These are phyloP conservation scores for Acanthamoeba royreba DNA, from an alignment of 208 protist genomes.

Conservation along the genomic window DNA sequence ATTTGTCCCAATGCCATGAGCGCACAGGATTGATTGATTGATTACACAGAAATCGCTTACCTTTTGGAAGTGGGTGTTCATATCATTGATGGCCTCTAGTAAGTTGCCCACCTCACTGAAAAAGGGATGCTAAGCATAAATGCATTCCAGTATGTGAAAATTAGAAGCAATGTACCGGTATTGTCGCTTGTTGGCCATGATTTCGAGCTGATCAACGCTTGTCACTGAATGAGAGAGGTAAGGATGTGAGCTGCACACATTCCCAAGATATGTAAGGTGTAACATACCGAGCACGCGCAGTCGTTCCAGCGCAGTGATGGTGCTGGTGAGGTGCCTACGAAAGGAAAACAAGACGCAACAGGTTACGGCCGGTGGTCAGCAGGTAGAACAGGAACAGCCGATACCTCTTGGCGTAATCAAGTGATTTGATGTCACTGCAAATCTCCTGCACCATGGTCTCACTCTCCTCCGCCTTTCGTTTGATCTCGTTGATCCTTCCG, in stretches of 20 bases:
- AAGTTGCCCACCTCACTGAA: conserved; percentile 13
- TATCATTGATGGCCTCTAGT: conserved; percentile 39
- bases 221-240: not conserved
- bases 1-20: not conserved
- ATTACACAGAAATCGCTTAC: too few relatives aligned
- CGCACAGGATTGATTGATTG: too few relatives aligned
- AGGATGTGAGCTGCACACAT: too few relatives aligned
- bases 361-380: too few relatives aligned
- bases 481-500: conserved; percentile 87
- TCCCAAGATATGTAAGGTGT: not conserved
- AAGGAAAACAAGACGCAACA: too few relatives aligned
- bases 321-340: not conserved
- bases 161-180: not conserved
- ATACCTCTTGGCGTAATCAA: conserved; percentile 91
- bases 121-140: not conserved
- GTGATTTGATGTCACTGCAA: conserved; percentile 90
- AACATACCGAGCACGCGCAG: not conserved
- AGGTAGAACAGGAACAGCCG: too few relatives aligned
- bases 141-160: not conserved
- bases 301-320: conserved; percentile 2
- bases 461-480: conserved; percentile 87
- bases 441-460: conserved; percentile 92
- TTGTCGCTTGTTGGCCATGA: not conserved
- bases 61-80: conserved; percentile 40
- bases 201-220: not conserved